Base-by-base conservation (phyloP, 768 basidiomycete genomes). In the Terana coerulea region DNA sequence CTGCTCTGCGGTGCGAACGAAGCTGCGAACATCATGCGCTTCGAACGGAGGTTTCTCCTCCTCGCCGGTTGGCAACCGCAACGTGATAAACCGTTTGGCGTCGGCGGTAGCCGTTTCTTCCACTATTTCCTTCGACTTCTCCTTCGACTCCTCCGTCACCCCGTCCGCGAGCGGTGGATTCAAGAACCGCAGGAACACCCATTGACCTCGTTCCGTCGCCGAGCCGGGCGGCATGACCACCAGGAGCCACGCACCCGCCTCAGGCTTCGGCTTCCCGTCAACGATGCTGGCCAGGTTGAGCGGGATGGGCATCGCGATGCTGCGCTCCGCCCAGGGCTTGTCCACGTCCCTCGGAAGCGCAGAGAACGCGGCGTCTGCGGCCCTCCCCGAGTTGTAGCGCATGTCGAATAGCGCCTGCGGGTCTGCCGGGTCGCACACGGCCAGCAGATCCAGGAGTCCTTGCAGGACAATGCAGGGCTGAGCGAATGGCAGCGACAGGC, bases 391-490 rank as follows among this genome's bases (percentile, higher is more conserved):
- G 26, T 14, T 1, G 19, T n/a, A 22, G 26, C 46, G 1, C 8
- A 41, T 10, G 6, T 10, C 2, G n/a, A 12, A 25, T 25, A 3
- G 36, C 61, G 42, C 19, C 37, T 47, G 10, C 19, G 57, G 29
- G 28, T 57, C 59, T 5, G 50, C 52, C n/a, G n/a, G n/a, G n/a
- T n/a, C n/a, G n/a, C n/a, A n/a, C 14, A 6, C 6, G 8, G 26
- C 31, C 14, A 58, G 22, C 9, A 49, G 15, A 25, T 49, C 45
- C 10, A 29, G 19, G 24, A 68, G 54, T 9, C 51, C 57, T 37
- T 67, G 61, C 8, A 70, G 56, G 26, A 68, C 24, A 14, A 45
- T 42, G 9, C 63, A 52, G 5, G 67, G 66, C 5, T 61, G 60
- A 50, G 67, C 62, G 51, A 65, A 47, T n/a, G 67, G 60, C 17